Conservation (phyloP, 495 filamentous ascomycete species). For the Jackrogersella minutella region DNA sequence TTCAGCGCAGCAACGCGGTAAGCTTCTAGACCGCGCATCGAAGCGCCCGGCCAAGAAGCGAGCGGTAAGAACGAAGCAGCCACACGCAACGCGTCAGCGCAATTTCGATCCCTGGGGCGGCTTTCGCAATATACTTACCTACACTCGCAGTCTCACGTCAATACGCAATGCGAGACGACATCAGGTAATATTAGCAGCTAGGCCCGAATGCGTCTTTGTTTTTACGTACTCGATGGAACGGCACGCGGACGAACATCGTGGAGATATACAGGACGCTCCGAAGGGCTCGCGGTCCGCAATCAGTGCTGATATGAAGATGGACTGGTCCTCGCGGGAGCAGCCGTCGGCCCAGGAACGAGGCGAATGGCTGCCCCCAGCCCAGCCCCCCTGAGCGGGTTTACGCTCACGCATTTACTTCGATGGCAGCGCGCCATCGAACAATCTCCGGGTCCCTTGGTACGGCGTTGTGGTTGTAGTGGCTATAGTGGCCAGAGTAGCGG, state of each 20-base stretch:
- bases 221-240: constrained; percentile 40
- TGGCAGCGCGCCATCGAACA: background rate
- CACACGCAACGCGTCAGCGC: constrained; percentile 30
- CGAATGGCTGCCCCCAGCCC: background rate
- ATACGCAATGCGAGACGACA: no score
- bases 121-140: no score
- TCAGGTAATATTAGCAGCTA: no score
- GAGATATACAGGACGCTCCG: background rate
- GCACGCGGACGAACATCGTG: background rate
- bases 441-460: background rate
- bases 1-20: background rate
- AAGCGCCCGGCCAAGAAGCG: background rate
- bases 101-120: constrained; percentile 14
- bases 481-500: background rate
- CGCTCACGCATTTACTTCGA: constrained; percentile 18
- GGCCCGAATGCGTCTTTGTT: no score
- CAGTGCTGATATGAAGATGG: no score
- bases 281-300: background rate
- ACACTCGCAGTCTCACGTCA: no score
- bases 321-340: no score
- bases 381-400: background rate
- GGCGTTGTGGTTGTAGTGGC: background rate
- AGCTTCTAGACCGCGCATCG: constrained; percentile 10
- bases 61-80: background rate
- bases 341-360: constrained; percentile 13